Percentiles rank a stretch among this genome's conserved stretches.
phyloP scores from a whole-genome alignment of 768 basidiomycete genomes.

The Lentinula sp. region DNA sequence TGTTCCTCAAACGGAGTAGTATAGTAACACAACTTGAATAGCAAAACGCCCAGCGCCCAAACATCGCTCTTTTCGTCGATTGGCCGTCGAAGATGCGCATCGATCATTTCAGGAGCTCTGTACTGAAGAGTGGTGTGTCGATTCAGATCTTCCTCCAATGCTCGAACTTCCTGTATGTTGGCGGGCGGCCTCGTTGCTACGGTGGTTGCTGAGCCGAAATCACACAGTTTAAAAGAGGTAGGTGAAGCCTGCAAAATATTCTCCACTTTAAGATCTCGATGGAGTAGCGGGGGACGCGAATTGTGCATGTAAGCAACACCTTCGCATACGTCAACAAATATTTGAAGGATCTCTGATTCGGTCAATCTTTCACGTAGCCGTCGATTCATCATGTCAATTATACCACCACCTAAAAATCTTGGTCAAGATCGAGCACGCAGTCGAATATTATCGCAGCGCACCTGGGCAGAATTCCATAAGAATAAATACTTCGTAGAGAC shows the following conservation, averaged over 20 bases:
- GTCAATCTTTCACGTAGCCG: slow-evolving; percentile 90
- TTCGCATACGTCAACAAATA: slow-evolving; percentile 97
- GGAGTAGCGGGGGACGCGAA: slow-evolving; percentile 81
- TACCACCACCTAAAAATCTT: slow-evolving; percentile 72
- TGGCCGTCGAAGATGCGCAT: slow-evolving; percentile 75
- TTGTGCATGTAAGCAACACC: slow-evolving; percentile 97
- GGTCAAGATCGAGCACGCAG: not conserved
- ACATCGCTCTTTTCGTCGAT: slow-evolving; percentile 95
- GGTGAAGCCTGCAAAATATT: slow-evolving; percentile 89
- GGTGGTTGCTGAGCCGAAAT: slow-evolving; percentile 90
- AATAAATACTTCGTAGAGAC: slow-evolving; percentile 93
- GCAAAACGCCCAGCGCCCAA: slow-evolving; percentile 94
- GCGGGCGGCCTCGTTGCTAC: slow-evolving; percentile 67
- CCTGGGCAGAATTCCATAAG: slow-evolving; percentile 98
- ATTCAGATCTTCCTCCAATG: slow-evolving; percentile 87
- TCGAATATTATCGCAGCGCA: slow-evolving; percentile 23
- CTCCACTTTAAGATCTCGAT: slow-evolving; percentile 98
- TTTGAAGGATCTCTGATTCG: slow-evolving; percentile 94
- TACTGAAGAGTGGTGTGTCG: slow-evolving; percentile 96
- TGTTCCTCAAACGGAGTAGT: slow-evolving; percentile 99
- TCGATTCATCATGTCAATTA: slow-evolving; percentile 99
- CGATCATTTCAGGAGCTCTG: slow-evolving; percentile 98
- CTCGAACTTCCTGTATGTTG: slow-evolving; percentile 78
- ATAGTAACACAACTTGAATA: slow-evolving; percentile 99
- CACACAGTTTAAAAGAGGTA: slow-evolving; percentile 90